Evolutionary conservation across 1,139 yeast genomes (phyloP).

Genomic region (Suhomyces wounanorum): DNA sequence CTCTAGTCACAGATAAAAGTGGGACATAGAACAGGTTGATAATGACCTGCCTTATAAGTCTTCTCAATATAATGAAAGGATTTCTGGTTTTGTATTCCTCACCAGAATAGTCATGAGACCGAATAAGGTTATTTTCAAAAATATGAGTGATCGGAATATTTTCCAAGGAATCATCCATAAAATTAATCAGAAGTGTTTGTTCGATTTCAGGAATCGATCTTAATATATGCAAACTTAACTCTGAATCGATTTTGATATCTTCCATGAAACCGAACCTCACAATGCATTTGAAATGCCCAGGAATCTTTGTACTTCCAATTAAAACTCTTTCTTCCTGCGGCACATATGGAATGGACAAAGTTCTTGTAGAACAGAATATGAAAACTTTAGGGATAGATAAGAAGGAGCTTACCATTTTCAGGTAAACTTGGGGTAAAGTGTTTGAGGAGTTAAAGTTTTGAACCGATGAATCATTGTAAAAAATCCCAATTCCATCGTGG

Average conservation of each 20-base stretch:
- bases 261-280: conserved; percentile 52
- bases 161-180: neutral
- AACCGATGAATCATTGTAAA: conserved; percentile 38
- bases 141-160: conserved; percentile 34
- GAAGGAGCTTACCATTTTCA: conserved; percentile 36
- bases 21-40: conserved; percentile 35
- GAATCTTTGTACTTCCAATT: conserved; percentile 39
- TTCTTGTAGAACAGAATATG: conserved; percentile 43
- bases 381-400: conserved; percentile 45
- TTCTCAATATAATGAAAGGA: conserved; percentile 17
- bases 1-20: conserved; percentile 29
- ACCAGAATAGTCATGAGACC: conserved; percentile 24
- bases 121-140: conserved; percentile 38
- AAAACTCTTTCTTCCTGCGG: conserved; percentile 39
- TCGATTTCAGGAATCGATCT: conserved; percentile 24
- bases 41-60: conserved; percentile 23
- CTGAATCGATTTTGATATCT: conserved; percentile 31
- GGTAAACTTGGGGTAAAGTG: conserved; percentile 45
- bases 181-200: neutral
- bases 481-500: conserved; percentile 41
- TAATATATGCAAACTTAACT: conserved; percentile 30
- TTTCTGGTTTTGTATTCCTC: conserved; percentile 22
- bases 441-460: conserved; percentile 38
- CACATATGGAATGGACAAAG: conserved; percentile 44
- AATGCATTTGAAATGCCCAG: conserved; percentile 49